Conservation (phyloP, 345 rosid species). For the Salix arbutifolia region DNA sequence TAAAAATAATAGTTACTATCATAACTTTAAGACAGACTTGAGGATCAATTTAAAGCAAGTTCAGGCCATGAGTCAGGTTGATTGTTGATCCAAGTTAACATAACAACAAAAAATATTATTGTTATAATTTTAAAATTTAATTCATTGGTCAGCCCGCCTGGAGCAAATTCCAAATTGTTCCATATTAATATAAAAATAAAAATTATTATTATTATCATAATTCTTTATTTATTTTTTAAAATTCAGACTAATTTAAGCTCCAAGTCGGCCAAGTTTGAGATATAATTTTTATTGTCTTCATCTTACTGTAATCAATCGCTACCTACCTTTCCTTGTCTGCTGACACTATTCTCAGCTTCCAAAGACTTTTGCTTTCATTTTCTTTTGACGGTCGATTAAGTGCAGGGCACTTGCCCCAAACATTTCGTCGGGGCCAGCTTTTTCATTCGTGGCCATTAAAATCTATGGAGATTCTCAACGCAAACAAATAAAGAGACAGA, state of each 20-base stretch:
- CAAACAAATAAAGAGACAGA: neutral
- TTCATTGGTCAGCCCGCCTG: fast-evolving
- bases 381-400: constrained; percentile 5
- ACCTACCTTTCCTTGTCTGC: constrained; percentile 3
- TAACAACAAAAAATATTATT: too few species aligned
- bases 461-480: constrained; percentile 15
- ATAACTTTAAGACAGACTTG: too few species aligned
- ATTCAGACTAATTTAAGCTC: too few species aligned
- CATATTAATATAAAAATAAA: too few species aligned
- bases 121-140: too few species aligned
- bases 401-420: neutral
- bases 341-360: constrained; percentile 13
- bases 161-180: fast-evolving
- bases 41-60: fast-evolving
- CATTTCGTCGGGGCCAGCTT: neutral
- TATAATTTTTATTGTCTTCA: too few species aligned
- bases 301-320: too few species aligned
- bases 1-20: too few species aligned
- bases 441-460: constrained; percentile 10
- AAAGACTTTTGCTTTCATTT: neutral
- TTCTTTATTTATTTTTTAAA: too few species aligned
- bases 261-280: too few species aligned
- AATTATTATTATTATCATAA: too few species aligned
- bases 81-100: too few species aligned
- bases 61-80: fast-evolving